A percentile compares a stretch with the other conserved stretches of the same genome.
Evolutionary conservation across 1,284 basidiomycete genomes (phyloP).

Genomic region (Austroboletus niveus): DNA sequence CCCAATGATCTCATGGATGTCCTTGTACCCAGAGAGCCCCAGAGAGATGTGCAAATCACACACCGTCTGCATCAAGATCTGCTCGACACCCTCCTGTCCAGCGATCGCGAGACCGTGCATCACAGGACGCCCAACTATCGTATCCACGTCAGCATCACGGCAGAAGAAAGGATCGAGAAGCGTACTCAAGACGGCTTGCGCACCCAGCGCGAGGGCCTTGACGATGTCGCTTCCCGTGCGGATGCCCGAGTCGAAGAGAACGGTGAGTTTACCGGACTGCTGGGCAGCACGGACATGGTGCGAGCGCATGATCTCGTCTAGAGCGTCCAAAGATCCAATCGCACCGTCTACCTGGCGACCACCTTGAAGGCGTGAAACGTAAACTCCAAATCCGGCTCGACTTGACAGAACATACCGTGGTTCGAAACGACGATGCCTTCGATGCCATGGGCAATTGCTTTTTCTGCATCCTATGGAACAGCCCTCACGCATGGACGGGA

Average conservation of each 20-base stretch:
- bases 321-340: constrained; percentile 67
- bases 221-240: constrained; percentile 74
- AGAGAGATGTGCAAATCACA: constrained; percentile 57
- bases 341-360: constrained; percentile 82
- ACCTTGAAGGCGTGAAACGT: constrained; percentile 37
- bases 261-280: constrained; percentile 54
- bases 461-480: constrained; percentile 58
- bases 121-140: constrained; percentile 44
- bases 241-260: constrained; percentile 81
- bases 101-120: constrained; percentile 54
- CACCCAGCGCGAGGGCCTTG: constrained; percentile 72
- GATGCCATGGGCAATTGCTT: constrained; percentile 61
- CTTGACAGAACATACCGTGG: constrained; percentile 49
- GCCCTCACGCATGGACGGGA: too few relatives aligned
- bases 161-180: background rate
- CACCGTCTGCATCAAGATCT: constrained; percentile 48
- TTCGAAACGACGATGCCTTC: constrained; percentile 82
- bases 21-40: constrained; percentile 39
- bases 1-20: constrained; percentile 29
- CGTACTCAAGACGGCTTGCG: constrained; percentile 62
- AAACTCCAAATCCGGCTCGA: background rate
- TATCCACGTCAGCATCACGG: background rate
- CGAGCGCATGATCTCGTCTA: constrained; percentile 61
- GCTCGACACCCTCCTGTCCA: constrained; percentile 54
- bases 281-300: constrained; percentile 58